A percentile compares a stretch with the other conserved stretches of the same genome.
These are phyloP conservation scores for Asterophora parasitica DNA, from an alignment of 768 basidiomycete species.

Conservation along the genomic window DNA sequence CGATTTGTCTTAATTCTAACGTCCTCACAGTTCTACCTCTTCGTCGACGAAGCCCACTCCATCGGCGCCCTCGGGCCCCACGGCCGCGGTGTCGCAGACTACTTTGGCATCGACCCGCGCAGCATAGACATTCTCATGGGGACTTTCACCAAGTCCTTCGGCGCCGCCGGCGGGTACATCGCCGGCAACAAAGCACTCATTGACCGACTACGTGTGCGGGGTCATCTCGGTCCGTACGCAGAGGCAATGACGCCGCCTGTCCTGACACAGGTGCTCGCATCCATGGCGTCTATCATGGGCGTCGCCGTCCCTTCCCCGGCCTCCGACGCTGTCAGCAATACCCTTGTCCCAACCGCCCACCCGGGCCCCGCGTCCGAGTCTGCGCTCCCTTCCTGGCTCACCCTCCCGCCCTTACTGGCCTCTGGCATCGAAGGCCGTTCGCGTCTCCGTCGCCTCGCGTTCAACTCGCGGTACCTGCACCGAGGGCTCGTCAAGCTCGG, in stretches of 20 bases:
- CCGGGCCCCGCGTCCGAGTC: slow-evolving; percentile 68
- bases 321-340: slow-evolving; percentile 20
- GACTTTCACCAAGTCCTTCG: slow-evolving; percentile 95
- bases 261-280: slow-evolving; percentile 83
- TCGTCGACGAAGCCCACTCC: slow-evolving; percentile 96
- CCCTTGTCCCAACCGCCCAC: slow-evolving; percentile 39
- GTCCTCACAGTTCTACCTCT: slow-evolving; percentile 78
- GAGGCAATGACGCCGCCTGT: slow-evolving; percentile 91
- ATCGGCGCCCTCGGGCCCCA: slow-evolving; percentile 93
- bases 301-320: slow-evolving; percentile 37
- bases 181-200: slow-evolving; percentile 79
- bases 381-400: slow-evolving; percentile 73
- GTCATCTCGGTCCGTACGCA: slow-evolving; percentile 80
- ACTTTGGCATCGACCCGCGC: slow-evolving; percentile 80
- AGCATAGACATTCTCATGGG: slow-evolving; percentile 95
- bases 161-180: slow-evolving; percentile 93
- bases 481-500: slow-evolving; percentile 84
- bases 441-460: slow-evolving; percentile 84
- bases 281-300: slow-evolving; percentile 98
- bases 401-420: slow-evolving; percentile 63
- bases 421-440: slow-evolving; percentile 82
- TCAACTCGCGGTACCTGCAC: slow-evolving; percentile 92
- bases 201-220: slow-evolving; percentile 73
- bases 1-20: not conserved
- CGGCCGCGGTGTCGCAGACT: slow-evolving; percentile 93